These are phyloP conservation scores for Colletotrichum plurivorum DNA, from an alignment of 2,329 filamentous ascomycete genomes.

Conservation along the genomic window DNA sequence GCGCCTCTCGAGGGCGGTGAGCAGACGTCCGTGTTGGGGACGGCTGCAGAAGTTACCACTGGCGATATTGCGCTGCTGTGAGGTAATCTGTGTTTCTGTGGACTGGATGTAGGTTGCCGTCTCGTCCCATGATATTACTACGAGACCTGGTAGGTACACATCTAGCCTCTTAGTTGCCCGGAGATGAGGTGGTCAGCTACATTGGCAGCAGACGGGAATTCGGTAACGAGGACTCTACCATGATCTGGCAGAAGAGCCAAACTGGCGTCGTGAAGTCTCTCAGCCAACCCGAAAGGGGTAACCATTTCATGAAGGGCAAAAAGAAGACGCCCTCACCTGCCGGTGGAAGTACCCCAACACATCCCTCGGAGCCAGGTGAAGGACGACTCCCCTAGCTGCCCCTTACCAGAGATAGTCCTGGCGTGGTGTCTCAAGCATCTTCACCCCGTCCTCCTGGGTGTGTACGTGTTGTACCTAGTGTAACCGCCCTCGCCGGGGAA, in stretches of 20 bases:
- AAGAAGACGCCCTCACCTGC: not conserved
- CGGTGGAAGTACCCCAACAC: not conserved
- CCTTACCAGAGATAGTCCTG: slow-evolving; percentile 21
- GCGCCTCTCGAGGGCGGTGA: not conserved
- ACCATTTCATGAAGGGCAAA: slow-evolving; percentile 2
- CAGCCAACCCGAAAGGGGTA: slow-evolving; percentile 3
- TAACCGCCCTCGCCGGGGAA: slow-evolving; percentile 24
- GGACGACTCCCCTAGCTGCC: not conserved
- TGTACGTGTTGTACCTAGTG: slow-evolving; percentile 7
- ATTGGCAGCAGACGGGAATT: not conserved
- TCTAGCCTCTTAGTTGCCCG: not conserved
- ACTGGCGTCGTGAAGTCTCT: not conserved
- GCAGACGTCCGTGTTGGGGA: not conserved
- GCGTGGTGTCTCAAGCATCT: slow-evolving; percentile 19
- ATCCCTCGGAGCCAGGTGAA: slow-evolving; percentile 1
- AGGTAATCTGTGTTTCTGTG: not conserved
- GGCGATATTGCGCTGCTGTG: not conserved
- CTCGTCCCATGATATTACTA: slow-evolving; percentile 4
- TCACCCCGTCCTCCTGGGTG: slow-evolving; percentile 4
- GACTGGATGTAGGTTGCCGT: slow-evolving; percentile 4
- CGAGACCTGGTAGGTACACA: slow-evolving; percentile 3
- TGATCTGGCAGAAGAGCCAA: not conserved
- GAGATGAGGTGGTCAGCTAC: slow-evolving; percentile 6
- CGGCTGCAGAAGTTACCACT: not conserved
- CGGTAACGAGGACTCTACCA: slow-evolving; percentile 5